These are phyloP conservation scores for Mycena sp. DNA, from an alignment of 1,284 basidiomycete species.

Conservation along the genomic window DNA sequence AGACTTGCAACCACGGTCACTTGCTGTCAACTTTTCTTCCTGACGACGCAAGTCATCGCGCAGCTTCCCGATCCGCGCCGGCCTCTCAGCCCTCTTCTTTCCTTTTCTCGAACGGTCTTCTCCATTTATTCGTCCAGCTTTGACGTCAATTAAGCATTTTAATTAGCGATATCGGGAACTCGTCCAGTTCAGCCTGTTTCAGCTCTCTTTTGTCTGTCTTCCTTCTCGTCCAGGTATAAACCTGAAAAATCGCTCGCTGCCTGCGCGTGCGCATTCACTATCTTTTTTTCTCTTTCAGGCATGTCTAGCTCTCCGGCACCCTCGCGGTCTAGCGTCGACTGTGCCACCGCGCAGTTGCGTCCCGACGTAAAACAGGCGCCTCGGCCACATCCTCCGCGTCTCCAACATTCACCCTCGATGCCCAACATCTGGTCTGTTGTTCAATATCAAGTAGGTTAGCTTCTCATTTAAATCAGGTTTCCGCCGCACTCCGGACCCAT, in stretches of 20 bases:
- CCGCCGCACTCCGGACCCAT: conserved; percentile 51
- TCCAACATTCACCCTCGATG: conserved; percentile 68
- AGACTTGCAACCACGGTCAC: conserved; percentile 19
- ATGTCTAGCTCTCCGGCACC: conserved; percentile 42
- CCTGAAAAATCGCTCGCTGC: neutral
- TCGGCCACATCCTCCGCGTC: conserved; percentile 52
- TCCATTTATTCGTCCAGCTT: conserved; percentile 19
- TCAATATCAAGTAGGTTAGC: neutral
- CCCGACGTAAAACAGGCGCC: conserved; percentile 28
- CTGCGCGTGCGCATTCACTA: neutral
- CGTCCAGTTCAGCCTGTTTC: conserved; percentile 22
- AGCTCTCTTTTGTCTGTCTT: conserved; percentile 9
- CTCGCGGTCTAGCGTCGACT: conserved; percentile 22
- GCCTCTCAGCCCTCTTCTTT: conserved; percentile 20
- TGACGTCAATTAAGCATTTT: conserved; percentile 31
- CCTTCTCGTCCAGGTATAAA: conserved; percentile 21
- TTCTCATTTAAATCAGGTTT: conserved; percentile 44
- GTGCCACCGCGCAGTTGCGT: neutral
- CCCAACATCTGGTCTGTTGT: conserved; percentile 63
- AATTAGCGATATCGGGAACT: conserved; percentile 18
- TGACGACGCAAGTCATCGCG: conserved; percentile 27
- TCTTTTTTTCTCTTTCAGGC: conserved; percentile 30
- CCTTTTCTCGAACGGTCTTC: conserved; percentile 23
- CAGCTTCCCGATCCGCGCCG: conserved; percentile 31
- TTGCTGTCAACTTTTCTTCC: conserved; percentile 24